Base-by-base conservation (phyloP, 352 stramenopile genomes). In the Pythium oligandrum region DNA sequence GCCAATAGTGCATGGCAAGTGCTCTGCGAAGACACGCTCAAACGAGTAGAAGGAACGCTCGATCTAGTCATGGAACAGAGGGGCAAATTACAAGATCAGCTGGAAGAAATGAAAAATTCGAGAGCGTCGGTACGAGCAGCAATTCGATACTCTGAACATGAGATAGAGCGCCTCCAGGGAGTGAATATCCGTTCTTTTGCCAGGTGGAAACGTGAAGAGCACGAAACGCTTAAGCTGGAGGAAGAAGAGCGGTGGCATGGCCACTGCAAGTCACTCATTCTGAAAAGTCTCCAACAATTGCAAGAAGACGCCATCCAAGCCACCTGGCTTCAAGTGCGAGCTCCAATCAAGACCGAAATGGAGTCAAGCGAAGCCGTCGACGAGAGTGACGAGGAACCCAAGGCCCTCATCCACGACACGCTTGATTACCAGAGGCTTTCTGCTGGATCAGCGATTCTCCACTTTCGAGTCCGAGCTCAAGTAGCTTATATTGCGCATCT, bases 211-310 rank as follows among this genome's bases (percentile, higher is more conserved):
- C 55, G 71, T 0, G 71, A 78, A 42, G 55, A 61, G 44, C 31
- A 57, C 2, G 71, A 81, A 35, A 62, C 70, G 38, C 35, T 46
- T 3, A 57, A 68, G n/a, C 50, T 75, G 2, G 68, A 76, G 49
- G 39, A 59, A 12, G 71, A 81, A 38, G 71, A 75, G 36, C 54
- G 39, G 17, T 81, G 71, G 71, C 71, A 81, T 32, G 68, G 68
- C 7, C 57, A 81, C 43, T 81, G 68, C 50, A 81, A 81, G 37
- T 44, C 68, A 40, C 63, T 81, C 4, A 51, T 78, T 37, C 44
- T 78, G 12, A 53, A 48, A 30, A 73, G 57, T n/a, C 12, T 81
- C n/a, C 30, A 40, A 1, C 46, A 61, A 10, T 33, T 81, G 2
- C 49, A 60, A 4, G 40, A 49, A 1, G 48, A 57, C 2, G 53